Base-by-base conservation (phyloP, 2,329 filamentous ascomycete species). In the Phyllosticta citribraziliensis region DNA sequence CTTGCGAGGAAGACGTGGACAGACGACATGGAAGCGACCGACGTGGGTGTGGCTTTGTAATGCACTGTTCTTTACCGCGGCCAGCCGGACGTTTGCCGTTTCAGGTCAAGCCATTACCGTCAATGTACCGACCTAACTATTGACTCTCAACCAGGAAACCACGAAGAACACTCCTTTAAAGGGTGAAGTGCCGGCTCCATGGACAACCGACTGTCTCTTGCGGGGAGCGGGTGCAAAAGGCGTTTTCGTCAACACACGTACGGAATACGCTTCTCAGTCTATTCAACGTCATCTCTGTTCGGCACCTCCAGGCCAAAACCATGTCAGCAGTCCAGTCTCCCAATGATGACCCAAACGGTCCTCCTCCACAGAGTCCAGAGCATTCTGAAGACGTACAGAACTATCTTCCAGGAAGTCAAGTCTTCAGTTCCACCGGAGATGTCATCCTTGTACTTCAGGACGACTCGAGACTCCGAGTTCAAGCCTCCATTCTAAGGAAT, bases 371-470 rank as follows among this genome's bases (percentile, higher is more conserved):
- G 9, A 9, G 9, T 27, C 5, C 25, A 27, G 25, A 27, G 9
- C 1, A 27, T 5, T 27, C 25, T 9, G 9, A 5, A 27, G 9
- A 27, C 25, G 5, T 27, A 5, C 25, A 27, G 5, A 27, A 2
- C 5, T 27, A 27, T 9, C 25, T 9, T 22, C 22, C 22, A 22
- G 22, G 22, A 22, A 22, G 22, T 22, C 22, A 22, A 22, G 22
- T 22, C 22, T 25, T n/a, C 12, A 56, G 27, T 5, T 27, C 52
- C 9, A 52, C 56, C n/a, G 63, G 64, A 30, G 59, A 64, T 51
- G 30, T 63, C 33, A 58, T 62, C 20, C 35, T 65, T 19, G 57
- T 61, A 5, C 27, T 63, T 27, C 14, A 33, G 8, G 55, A 40
- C 9, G 55, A 19, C 24, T 62, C 56, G 5, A 55, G 22, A 50